Evolutionary conservation across 2,329 filamentous ascomycete genomes (phyloP), one percentile per base, ranked within the genome.

Genomic region (Microdochium bolleyi): DNA sequence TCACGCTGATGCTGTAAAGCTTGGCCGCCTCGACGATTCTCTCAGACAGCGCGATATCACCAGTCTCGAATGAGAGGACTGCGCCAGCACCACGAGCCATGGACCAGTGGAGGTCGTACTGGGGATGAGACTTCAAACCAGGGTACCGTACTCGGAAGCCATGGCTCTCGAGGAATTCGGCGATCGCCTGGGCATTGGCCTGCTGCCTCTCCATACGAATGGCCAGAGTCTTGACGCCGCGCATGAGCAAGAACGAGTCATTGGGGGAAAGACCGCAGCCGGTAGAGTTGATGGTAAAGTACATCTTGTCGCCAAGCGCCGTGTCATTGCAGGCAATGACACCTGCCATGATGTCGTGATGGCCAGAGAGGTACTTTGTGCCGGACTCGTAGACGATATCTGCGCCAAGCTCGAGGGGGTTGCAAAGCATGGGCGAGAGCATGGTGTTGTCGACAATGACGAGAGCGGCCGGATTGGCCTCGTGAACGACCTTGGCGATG

Each of bases 181-280:
- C 94, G 63, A 99, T 96, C 51, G 81, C 79, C 72, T 94, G 88
- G 1, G 95, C 91, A 63, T 95, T 99, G 54, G 85, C 75, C 70
- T 99, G 94, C 70, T 99, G 95, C 75, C 95, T 95, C 68, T 99
- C 94, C 92, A 99, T 96, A 63, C 94, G 91, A 52, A 99, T 94
- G 56, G 92, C 92, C 7, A 99, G 78, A 0, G 94, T 99, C 76
- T 99, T 99, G 68, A 99, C 84, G 19, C 94, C 94, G 54, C 94
- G 84, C 78, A 99, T 89, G 38, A 99, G 83, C 37, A 99, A 80
- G 81, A 95, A 99, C 0, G 90, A 92, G 71, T 99, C 94, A 65
- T 97, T 96, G 3, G 95, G 94, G 2, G 91, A 88, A 7, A 99
- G 78, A 10, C 94, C 94, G 66, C 94, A 97, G 46, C 94, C 94